phyloP scores from a whole-genome alignment of 495 filamentous ascomycete species.

The Penicillium antarcticum region DNA sequence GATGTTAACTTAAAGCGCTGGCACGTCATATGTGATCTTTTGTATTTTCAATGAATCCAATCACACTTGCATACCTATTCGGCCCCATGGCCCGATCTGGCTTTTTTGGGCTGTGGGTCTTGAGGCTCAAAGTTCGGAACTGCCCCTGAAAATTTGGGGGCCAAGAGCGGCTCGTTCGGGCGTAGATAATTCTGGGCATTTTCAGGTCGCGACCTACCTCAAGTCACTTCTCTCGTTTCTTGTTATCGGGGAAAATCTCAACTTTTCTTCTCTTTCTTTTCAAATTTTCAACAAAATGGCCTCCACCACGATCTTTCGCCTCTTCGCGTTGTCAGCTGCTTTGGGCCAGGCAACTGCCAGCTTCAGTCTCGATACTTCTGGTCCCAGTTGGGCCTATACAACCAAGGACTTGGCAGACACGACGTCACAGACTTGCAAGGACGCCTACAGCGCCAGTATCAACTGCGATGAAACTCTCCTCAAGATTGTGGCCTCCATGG shows the following conservation, averaged over 20 bases:
- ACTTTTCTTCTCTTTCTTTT: slow-evolving; percentile 1
- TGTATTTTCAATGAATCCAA: too few species aligned
- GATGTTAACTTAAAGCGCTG: too few species aligned
- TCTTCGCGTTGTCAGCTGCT: slow-evolving; percentile 15
- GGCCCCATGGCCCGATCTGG: not conserved
- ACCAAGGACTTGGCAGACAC: slow-evolving; percentile 22
- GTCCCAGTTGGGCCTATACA: slow-evolving; percentile 27
- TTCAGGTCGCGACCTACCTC: too few species aligned
- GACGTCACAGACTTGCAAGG: slow-evolving; percentile 29
- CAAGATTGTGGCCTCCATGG: slow-evolving; percentile 23
- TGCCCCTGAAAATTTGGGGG: slow-evolving; percentile 6
- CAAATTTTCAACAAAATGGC: slow-evolving; percentile 8
- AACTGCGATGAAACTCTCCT: slow-evolving; percentile 26
- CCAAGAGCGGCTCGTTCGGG: too few species aligned
- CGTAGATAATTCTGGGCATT: too few species aligned
- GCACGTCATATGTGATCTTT: too few species aligned
- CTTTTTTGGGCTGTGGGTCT: slow-evolving; percentile 1
- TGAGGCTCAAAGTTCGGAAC: slow-evolving; percentile 2
- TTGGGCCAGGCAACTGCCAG: slow-evolving; percentile 13
- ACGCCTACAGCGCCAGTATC: slow-evolving; percentile 30
- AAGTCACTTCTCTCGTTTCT: slow-evolving; percentile 1
- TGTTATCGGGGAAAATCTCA: not conserved
- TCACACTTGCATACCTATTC: too few species aligned
- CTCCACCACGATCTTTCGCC: slow-evolving; percentile 7
- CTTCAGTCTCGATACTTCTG: slow-evolving; percentile 24